Conservation (phyloP, 1,284 basidiomycete genomes). For the Cutaneotrichosporon daszewskae region DNA sequence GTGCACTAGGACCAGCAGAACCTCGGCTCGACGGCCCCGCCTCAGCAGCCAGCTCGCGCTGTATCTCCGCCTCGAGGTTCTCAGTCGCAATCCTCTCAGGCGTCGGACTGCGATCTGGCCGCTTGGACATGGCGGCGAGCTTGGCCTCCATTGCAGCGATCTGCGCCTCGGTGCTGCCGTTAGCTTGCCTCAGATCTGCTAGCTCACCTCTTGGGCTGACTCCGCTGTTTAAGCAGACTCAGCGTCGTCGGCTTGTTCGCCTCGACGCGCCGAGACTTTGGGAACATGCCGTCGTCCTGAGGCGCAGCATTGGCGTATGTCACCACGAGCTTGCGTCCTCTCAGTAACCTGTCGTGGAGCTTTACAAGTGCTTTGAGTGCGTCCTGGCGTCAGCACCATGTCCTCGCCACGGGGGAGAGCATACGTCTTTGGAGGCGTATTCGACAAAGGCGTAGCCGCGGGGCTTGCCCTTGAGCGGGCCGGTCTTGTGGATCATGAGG, state of each 20-base stretch:
- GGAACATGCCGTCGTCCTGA: constrained; percentile 7
- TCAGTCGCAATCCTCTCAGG: constrained; percentile 13
- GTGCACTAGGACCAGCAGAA: not conserved
- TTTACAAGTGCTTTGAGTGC: constrained; percentile 70
- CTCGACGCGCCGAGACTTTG: constrained; percentile 44
- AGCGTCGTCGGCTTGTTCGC: constrained; percentile 72
- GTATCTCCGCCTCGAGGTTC: constrained; percentile 16
- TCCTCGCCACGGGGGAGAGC: constrained; percentile 42
- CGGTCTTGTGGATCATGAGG: constrained; percentile 90
- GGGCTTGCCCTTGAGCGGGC: constrained; percentile 81
- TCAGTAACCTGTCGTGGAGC: constrained; percentile 72
- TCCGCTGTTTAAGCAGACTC: constrained; percentile 72
- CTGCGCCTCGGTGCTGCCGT: constrained; percentile 68
- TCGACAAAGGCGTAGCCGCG: constrained; percentile 93
- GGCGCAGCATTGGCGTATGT: constrained; percentile 71
- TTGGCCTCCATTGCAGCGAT: constrained; percentile 96
- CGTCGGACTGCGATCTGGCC: constrained; percentile 14
- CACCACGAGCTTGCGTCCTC: constrained; percentile 79
- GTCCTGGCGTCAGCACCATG: constrained; percentile 55
- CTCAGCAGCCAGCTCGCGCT: constrained; percentile 12
- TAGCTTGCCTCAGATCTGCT: constrained; percentile 1
- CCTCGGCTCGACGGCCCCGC: not conserved
- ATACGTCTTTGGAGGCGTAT: constrained; percentile 69
- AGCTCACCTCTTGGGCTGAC: constrained; percentile 57
- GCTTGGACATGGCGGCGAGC: constrained; percentile 66